Evolutionary conservation across 495 filamentous ascomycete genomes (phyloP).

Genomic region (Sporormia fimetaria): DNA sequence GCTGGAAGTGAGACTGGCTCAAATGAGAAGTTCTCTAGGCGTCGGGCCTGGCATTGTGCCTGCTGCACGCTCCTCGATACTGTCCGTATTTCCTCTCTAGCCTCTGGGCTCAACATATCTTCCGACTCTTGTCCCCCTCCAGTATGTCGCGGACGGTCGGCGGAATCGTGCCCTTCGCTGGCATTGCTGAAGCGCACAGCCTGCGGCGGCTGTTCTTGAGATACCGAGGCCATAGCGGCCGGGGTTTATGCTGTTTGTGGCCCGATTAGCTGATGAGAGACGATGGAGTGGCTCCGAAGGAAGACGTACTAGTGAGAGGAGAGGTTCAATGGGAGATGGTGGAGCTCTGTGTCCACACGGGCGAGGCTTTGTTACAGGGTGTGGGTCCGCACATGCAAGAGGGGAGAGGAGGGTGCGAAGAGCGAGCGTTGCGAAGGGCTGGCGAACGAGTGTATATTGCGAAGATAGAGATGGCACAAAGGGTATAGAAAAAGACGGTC

Average conservation of each 20-base stretch:
- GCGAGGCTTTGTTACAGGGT: no score
- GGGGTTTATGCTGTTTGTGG: background rate
- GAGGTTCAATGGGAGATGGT: no score
- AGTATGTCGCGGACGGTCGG: conserved; percentile 31
- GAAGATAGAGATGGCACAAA: no score
- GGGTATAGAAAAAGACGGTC: no score
- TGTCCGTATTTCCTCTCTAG: conserved; percentile 55
- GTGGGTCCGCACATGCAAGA: no score
- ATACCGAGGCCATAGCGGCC: conserved; percentile 13
- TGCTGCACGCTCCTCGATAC: conserved; percentile 61
- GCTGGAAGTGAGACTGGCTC: conserved; percentile 79
- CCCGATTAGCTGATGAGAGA: no score
- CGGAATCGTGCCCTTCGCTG: conserved; percentile 64
- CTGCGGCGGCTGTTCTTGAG: conserved; percentile 14
- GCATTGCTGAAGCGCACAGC: conserved; percentile 72
- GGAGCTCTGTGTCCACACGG: no score
- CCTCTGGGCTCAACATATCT: conserved; percentile 38
- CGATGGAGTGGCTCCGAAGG: no score
- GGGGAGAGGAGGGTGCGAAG: no score
- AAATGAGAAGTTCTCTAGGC: conserved; percentile 76
- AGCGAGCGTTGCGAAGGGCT: no score
- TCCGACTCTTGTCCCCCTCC: conserved; percentile 29
- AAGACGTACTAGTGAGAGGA: no score
- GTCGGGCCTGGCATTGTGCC: conserved; percentile 62
- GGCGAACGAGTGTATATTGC: no score